Conservation (phyloP, 2,329 filamentous ascomycete genomes). For the Macrophomina phaseolina region DNA sequence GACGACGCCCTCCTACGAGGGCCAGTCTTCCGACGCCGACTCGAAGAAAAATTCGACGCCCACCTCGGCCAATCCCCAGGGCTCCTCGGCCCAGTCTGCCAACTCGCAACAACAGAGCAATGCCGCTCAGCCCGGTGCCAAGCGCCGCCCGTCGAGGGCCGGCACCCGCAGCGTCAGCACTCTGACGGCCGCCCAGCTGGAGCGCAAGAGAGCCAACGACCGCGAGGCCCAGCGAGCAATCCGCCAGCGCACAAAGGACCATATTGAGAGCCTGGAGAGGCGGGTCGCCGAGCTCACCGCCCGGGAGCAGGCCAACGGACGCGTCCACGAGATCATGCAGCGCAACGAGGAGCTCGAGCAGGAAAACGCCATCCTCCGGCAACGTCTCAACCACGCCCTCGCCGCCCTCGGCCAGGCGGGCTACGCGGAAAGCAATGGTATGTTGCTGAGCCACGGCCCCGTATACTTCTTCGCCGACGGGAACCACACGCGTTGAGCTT, state of each 20-base stretch:
- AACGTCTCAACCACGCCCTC: slow-evolving; percentile 54
- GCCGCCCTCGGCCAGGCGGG: slow-evolving; percentile 46
- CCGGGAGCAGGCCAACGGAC: slow-evolving; percentile 53
- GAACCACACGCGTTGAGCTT: slow-evolving; percentile 20
- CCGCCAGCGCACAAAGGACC: slow-evolving; percentile 63
- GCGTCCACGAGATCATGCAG: slow-evolving; percentile 58
- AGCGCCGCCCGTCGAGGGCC: slow-evolving; percentile 59
- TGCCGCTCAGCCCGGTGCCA: slow-evolving; percentile 39
- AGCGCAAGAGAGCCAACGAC: slow-evolving; percentile 65
- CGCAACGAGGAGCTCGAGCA: slow-evolving; percentile 61
- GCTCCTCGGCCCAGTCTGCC: not conserved
- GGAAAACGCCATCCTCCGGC: slow-evolving; percentile 59
- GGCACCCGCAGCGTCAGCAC: slow-evolving; percentile 64
- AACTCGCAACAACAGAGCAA: slow-evolving; percentile 18
- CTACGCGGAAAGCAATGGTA: slow-evolving; percentile 41
- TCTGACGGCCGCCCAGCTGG: slow-evolving; percentile 62
- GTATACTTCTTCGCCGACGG: slow-evolving; percentile 8
- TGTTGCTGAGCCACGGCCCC: slow-evolving; percentile 32
- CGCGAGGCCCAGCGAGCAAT: slow-evolving; percentile 66
- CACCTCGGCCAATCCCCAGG: slow-evolving; percentile 29
- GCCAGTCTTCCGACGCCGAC: slow-evolving; percentile 47
- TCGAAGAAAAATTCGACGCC: slow-evolving; percentile 38
- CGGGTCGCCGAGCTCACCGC: slow-evolving; percentile 59
- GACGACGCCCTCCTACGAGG: slow-evolving; percentile 45
- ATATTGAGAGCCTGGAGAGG: slow-evolving; percentile 63